Evolutionary conservation across 305 asterid species (phyloP), one percentile per base, ranked within the genome.

Genomic region (Euphrasia arctica): DNA sequence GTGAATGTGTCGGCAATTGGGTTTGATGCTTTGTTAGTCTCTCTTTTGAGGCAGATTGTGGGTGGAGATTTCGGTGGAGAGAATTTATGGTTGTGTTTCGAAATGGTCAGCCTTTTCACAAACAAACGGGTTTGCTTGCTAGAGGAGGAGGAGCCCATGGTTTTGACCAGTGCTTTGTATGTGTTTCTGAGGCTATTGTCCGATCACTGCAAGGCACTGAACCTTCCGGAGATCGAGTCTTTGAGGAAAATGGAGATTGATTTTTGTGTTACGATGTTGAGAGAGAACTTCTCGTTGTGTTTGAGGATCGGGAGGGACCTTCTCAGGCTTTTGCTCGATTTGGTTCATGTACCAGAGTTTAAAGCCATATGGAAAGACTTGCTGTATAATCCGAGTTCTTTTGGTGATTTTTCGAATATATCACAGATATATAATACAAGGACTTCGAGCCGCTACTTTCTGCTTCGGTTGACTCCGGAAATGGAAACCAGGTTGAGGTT

Each of bases 401-500:
- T 89, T 62, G 72, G 50, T 63, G 93, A 77, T 8, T 89, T 87
- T 75, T 62, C 15, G 29, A 92, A 84, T 74, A 74, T 91, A 55
- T 76, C 82, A 1, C 87, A 79, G 79, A 66, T 87, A 48, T 89
- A 91, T 63, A 61, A 59, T 34, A 48, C 71, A 5, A 67, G 81
- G 65, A 89, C 98, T 63, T 74, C 93, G 7, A 80, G 74, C 65
- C 73, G 75, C 74, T 89, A 89, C 65, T 84, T 87, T 81, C 70
- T 74, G 71, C 95, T 91, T 62, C 77, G 95, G 67, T 67, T 89
- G 64, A 82, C 86, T 69, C 98, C 98, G 13, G 94, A 89, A 74
- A 89, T 89, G 96, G 98, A 91, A 75, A 76, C 81, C 6, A 88
- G 85, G 58, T 71, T 91, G 78, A 83, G 93, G 75, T 91, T 89